A percentile compares a stretch with the other conserved stretches of the same genome.
Conservation (phyloP, 2,329 filamentous ascomycete species). For the Tolypocladium pustulatum region DNA sequence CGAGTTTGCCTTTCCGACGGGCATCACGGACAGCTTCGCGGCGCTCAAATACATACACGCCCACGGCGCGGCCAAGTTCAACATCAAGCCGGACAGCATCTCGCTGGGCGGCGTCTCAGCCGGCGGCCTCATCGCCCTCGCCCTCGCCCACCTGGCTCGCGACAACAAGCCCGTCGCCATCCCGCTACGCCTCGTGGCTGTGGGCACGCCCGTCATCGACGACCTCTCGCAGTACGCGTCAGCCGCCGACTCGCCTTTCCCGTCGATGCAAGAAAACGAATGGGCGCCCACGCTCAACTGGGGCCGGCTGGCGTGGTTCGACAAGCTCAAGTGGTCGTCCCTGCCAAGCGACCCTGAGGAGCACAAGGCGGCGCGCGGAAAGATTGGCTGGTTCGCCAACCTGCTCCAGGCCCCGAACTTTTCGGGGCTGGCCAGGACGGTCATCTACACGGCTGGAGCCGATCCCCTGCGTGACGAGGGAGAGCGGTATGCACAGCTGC, state of each 20-base stretch:
- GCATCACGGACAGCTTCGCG: conserved; percentile 36
- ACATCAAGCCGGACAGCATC: conserved; percentile 23
- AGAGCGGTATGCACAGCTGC: conserved; percentile 31
- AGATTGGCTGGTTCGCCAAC: conserved; percentile 17
- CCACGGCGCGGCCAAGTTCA: conserved; percentile 23
- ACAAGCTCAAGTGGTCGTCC: conserved; percentile 20
- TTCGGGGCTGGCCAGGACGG: conserved; percentile 21
- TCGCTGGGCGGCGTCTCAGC: conserved; percentile 35
- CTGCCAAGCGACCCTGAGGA: conserved; percentile 6
- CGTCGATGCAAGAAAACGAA: conserved; percentile 29
- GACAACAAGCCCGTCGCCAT: conserved; percentile 19
- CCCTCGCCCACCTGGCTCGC: conserved; percentile 27
- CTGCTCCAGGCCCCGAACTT: conserved; percentile 24
- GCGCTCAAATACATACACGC: conserved; percentile 28
- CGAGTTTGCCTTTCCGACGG: conserved; percentile 36
- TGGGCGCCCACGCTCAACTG: conserved; percentile 32
- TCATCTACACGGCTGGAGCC: conserved; percentile 30
- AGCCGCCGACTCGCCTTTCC: conserved; percentile 25
- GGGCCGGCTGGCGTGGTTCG: conserved; percentile 30
- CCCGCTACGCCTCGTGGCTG: conserved; percentile 25
- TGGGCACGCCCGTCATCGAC: conserved; percentile 28
- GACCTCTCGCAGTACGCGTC: conserved; percentile 25
- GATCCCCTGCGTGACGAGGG: conserved; percentile 38
- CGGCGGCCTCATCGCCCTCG: conserved; percentile 28
- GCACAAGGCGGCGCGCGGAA: conserved; percentile 6